Percentiles rank a stretch among this genome's conserved stretches.
Evolutionary conservation across 2,329 filamentous ascomycete species (phyloP).

Genomic region (Westerdykella ornata): DNA sequence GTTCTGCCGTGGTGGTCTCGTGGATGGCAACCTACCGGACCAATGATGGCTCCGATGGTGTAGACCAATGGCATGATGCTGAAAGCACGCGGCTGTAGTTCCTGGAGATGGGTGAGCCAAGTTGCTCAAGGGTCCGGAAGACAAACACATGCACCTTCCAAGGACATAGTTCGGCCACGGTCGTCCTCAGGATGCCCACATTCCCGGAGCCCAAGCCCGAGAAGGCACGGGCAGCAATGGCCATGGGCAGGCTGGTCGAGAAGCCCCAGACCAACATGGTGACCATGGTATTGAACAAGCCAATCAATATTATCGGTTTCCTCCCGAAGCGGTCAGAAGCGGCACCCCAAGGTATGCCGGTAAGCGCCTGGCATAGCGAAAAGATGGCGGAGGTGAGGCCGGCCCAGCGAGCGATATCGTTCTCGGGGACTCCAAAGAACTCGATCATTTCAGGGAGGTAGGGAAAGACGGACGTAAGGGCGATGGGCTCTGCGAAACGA

Average conservation of each 20-base stretch:
- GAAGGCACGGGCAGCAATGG: conserved; percentile 69
- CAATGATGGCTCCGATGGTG: conserved; percentile 81
- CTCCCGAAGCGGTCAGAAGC: conserved; percentile 76
- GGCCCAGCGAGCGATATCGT: conserved; percentile 56
- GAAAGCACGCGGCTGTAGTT: conserved; percentile 82
- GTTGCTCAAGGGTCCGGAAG: neutral
- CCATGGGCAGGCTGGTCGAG: conserved; percentile 71
- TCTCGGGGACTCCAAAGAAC: conserved; percentile 34
- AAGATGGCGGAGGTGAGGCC: conserved; percentile 81
- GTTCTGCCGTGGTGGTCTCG: neutral
- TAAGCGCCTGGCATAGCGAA: conserved; percentile 68
- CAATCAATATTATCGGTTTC: conserved; percentile 76
- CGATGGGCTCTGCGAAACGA: conserved; percentile 85
- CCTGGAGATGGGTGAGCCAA: conserved; percentile 28
- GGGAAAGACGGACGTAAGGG: conserved; percentile 86
- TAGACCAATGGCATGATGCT: conserved; percentile 89
- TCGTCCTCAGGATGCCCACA: conserved; percentile 74
- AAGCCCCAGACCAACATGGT: conserved; percentile 79
- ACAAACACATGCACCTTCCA: conserved; percentile 50
- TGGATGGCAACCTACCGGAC: conserved; percentile 48
- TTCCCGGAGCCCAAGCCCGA: conserved; percentile 84
- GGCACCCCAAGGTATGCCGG: conserved; percentile 82
- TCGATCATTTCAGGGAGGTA: conserved; percentile 64
- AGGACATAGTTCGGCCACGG: conserved; percentile 88
- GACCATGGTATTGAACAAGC: conserved; percentile 68